Base-by-base conservation (phyloP, 2,329 filamentous ascomycete genomes). In the Myotisia sp. region DNA sequence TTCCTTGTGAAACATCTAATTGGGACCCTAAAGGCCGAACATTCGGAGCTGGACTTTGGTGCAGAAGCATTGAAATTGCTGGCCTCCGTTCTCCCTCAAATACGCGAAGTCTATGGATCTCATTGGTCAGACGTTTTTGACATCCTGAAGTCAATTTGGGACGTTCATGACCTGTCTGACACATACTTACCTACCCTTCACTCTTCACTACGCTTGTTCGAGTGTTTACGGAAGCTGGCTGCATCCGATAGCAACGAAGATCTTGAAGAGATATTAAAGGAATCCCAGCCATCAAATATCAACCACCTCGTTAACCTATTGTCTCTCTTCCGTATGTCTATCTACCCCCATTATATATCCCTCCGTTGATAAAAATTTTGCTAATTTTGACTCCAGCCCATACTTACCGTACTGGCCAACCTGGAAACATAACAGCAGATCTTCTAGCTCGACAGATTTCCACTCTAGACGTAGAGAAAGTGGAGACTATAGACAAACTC, bases 101-200 rank as follows among this genome's bases (percentile, higher is more conserved):
- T 94, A 46, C 71, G 74, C 38, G 79, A 85, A 29, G 74, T 93
- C 1, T 94, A 93, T 47, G 90, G 87, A 0, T 73, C 80, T 0
- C 82, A 93, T 50, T 98, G 90, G 90, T 70, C 76, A 33, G 70
- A 70, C 30, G 56, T 68, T 0, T 56, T 84, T 12, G 63, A 70
- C 21, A 70, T 74, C 32, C 70, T 77, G 39, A 58, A 68, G 7
- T 55, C 59, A 5, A 56, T 74, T 0, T 81, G 77, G 74, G 58
- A 61, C 3, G 60, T 62, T 3, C 64, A 60, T 0, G 52, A 52
- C 7, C 53, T 55, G 2, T 60, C 64, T 5, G 63, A 73, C 10
- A 53, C 63, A 8, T 62, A 64, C 4, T 48, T 83, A 1, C 71
- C 81, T 0, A 68, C 77, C 17, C 61, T 85, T 0, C 69, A 86